phyloP scores from a whole-genome alignment of 2,329 filamentous ascomycete species.

The Phyllosticta paracitricarpa region DNA sequence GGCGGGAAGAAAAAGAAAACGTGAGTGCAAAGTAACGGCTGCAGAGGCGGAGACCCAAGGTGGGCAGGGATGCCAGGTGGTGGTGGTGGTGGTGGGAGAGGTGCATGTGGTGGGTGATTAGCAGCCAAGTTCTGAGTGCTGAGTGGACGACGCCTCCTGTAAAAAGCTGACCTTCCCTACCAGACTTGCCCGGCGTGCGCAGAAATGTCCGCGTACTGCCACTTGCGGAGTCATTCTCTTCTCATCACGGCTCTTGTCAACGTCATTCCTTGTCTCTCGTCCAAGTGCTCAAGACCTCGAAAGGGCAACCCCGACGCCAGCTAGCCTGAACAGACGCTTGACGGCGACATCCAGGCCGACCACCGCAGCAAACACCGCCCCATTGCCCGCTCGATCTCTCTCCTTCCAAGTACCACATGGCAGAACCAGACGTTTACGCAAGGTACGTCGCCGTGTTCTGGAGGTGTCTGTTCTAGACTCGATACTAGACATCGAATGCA shows the following conservation, averaged over 20 bases:
- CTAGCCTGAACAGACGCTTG: neutral
- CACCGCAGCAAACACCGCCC: neutral
- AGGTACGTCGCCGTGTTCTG: neutral
- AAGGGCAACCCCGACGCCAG: neutral
- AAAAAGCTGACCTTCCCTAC: neutral
- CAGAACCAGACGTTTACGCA: neutral
- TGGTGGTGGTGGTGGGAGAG: neutral
- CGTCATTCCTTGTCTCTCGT: neutral
- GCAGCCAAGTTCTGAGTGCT: neutral
- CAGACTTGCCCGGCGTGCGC: neutral
- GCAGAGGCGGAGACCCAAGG: neutral
- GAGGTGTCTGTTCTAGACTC: neutral
- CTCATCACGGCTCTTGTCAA: neutral
- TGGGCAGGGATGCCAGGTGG: neutral
- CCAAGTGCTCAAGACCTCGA: neutral
- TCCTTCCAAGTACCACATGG: neutral
- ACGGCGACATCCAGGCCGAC: neutral
- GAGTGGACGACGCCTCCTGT: neutral
- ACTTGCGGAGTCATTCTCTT: neutral
- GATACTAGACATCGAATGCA: neutral
- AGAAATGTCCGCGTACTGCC: neutral
- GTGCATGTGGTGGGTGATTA: neutral
- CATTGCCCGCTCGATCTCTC: neutral
- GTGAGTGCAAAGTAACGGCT: neutral
- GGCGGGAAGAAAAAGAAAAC: neutral